These are phyloP conservation scores for Populus simonii DNA, from an alignment of 345 rosid species.

Conservation along the genomic window DNA sequence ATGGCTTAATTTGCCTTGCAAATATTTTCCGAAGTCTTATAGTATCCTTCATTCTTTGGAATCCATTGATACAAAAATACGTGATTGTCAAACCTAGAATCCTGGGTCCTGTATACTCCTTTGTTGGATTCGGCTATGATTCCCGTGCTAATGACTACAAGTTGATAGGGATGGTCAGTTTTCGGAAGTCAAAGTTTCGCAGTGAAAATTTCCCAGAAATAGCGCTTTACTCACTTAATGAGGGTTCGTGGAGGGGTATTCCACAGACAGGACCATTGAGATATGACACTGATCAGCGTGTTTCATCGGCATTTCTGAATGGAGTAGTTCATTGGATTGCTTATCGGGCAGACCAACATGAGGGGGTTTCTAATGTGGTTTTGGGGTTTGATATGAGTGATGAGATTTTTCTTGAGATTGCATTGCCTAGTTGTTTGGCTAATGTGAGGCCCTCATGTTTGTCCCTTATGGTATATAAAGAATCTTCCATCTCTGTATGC, in stretches of 20 bases:
- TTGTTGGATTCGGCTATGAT: constrained; percentile 4
- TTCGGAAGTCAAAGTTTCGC: not conserved
- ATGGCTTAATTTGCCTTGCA: not conserved
- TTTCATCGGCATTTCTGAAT: not conserved
- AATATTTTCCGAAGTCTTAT: not conserved
- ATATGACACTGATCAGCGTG: not conserved
- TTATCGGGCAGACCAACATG: too few species aligned
- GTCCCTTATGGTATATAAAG: not conserved
- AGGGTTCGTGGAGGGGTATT: not conserved
- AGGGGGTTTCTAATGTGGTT: not conserved
- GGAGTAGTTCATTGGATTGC: not conserved
- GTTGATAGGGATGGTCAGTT: not conserved
- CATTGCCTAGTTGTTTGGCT: not conserved
- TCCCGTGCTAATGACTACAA: constrained; percentile 3
- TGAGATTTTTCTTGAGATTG: not conserved
- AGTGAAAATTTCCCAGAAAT: not conserved
- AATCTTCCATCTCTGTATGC: not conserved
- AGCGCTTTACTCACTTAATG: constrained; percentile 1
- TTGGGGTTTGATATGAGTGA: not conserved
- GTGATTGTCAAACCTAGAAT: not conserved
- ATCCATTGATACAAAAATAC: not conserved
- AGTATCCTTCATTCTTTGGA: not conserved
- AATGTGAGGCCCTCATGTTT: not conserved
- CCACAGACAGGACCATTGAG: not conserved
- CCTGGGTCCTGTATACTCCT: not conserved